Evolutionary conservation across 805 yeast genomes (phyloP), one percentile per base, ranked within the genome.

Genomic region (Candida maltosa): DNA sequence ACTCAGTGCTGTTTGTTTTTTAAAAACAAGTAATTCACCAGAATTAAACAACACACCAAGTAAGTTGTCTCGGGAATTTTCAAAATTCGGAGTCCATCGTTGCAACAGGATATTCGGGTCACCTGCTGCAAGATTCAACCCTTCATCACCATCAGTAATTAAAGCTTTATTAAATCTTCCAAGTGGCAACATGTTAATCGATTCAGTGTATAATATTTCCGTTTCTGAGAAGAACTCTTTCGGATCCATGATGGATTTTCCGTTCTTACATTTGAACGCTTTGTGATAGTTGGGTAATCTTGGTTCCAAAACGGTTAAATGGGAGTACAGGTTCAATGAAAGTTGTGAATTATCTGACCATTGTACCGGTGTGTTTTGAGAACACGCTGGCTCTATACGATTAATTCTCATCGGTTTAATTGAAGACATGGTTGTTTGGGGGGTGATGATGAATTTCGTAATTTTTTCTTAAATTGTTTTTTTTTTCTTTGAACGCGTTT

Each of bases 31-130:
- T 10, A 65, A 45, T 35, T 67, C 73, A 0, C 68, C 66, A 1
- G 70, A 54, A 36, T 60, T 65, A 33, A 56, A 54, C 19, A 67
- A 42, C 1, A 62, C 60, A 0, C 62, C 70, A 27, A 67, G 45
- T 27, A 41, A 45, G 31, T 60, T 51, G 29, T 58, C 58, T 26
- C 57, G 51, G 3, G 55, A 45, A n/a, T 42, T 31, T 1, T 44
- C 40, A 21, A 46, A 42, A 2, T 47, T 35, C 2, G 58, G 48
- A 4, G 65, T 49, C 70, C 72, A 64, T 32, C 47, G 48, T 39
- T 65, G 70, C 18, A 50, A 43, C 6, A 56, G 51, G n/a, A 65
- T 59, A 14, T 40, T 26, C 1, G 66, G 60, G 16, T 65, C 70
- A 17, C 45, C 39, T 29, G 60, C 54, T 10, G 56, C 45, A 16